phyloP scores from a whole-genome alignment of 1,284 basidiomycete genomes.

The Cryptococcus sp. region DNA sequence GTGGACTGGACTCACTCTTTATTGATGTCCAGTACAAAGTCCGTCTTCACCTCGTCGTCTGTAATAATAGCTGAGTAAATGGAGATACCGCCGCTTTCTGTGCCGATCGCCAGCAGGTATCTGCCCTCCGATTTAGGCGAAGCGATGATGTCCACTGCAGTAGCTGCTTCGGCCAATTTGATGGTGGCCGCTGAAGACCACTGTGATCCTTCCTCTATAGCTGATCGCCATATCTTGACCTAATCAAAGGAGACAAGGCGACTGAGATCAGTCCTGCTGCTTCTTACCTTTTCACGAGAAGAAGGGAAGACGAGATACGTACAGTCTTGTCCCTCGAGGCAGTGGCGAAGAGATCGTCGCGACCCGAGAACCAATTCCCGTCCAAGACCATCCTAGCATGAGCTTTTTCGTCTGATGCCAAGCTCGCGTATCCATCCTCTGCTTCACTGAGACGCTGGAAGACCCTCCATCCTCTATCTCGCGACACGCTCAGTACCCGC shows the following conservation, averaged over 20 bases:
- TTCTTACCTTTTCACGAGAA: neutral
- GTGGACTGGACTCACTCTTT: constrained; percentile 25
- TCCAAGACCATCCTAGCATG: constrained; percentile 97
- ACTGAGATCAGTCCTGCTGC: neutral
- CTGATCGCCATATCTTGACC: constrained; percentile 45
- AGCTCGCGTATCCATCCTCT: constrained; percentile 62
- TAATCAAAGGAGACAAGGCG: neutral
- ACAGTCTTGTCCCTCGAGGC: constrained; percentile 96
- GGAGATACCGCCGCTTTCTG: constrained; percentile 50
- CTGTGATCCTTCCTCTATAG: constrained; percentile 7
- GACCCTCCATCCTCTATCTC: constrained; percentile 92
- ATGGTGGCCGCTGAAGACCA: constrained; percentile 35
- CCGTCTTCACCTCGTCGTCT: constrained; percentile 10
- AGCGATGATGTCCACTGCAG: constrained; percentile 45
- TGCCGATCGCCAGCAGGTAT: constrained; percentile 51
- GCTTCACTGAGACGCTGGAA: constrained; percentile 56
- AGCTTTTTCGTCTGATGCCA: constrained; percentile 71
- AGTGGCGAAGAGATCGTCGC: constrained; percentile 77
- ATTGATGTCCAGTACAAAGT: constrained; percentile 20
- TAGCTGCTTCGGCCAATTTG: constrained; percentile 51
- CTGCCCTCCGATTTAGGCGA: constrained; percentile 1
- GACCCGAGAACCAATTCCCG: constrained; percentile 73
- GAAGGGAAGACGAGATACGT: constrained; percentile 24
- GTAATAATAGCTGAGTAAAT: constrained; percentile 27
- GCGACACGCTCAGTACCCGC: constrained; percentile 77